Conservation (phyloP, 2,329 filamentous ascomycete genomes). For the Fusarium tupiense region DNA sequence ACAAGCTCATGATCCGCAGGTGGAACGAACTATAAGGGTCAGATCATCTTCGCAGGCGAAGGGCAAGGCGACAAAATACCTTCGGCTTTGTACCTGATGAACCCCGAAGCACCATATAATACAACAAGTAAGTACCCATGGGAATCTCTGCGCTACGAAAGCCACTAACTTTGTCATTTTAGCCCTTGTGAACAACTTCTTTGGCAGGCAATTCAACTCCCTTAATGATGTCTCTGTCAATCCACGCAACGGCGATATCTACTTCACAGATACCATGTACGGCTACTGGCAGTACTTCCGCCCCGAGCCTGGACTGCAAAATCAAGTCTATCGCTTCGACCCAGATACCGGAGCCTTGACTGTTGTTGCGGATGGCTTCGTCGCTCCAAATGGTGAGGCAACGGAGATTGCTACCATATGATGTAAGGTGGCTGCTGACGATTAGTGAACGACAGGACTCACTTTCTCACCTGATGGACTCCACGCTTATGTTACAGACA, state of each 20-base stretch:
- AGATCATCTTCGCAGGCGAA: slow-evolving; percentile 61
- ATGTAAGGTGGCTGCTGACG: background rate
- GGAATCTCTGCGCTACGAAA: rapidly evolving
- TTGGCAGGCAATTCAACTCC: slow-evolving; percentile 68
- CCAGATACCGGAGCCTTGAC: slow-evolving; percentile 60
- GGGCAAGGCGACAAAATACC: slow-evolving; percentile 55
- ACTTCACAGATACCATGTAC: slow-evolving; percentile 72
- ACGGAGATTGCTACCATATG: rapidly evolving
- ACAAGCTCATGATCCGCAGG: slow-evolving; percentile 44
- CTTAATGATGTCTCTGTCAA: slow-evolving; percentile 67
- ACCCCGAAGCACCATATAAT: slow-evolving; percentile 57
- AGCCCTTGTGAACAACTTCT: slow-evolving; percentile 67
- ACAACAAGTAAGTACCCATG: slow-evolving; percentile 51
- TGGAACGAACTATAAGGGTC: slow-evolving; percentile 59
- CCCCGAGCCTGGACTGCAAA: slow-evolving; percentile 60
- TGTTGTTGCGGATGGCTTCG: slow-evolving; percentile 67
- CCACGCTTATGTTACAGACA: slow-evolving; percentile 66
- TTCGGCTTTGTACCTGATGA: slow-evolving; percentile 41
- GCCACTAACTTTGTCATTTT: background rate
- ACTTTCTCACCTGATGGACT: slow-evolving; percentile 64
- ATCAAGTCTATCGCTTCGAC: slow-evolving; percentile 68
- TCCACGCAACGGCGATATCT: slow-evolving; percentile 65
- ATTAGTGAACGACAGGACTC: slow-evolving; percentile 50
- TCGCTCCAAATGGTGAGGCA: slow-evolving; percentile 59
- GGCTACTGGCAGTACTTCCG: slow-evolving; percentile 68